These are phyloP conservation scores for Cardamine resedifolia DNA, from an alignment of 345 rosid genomes.

Conservation along the genomic window DNA sequence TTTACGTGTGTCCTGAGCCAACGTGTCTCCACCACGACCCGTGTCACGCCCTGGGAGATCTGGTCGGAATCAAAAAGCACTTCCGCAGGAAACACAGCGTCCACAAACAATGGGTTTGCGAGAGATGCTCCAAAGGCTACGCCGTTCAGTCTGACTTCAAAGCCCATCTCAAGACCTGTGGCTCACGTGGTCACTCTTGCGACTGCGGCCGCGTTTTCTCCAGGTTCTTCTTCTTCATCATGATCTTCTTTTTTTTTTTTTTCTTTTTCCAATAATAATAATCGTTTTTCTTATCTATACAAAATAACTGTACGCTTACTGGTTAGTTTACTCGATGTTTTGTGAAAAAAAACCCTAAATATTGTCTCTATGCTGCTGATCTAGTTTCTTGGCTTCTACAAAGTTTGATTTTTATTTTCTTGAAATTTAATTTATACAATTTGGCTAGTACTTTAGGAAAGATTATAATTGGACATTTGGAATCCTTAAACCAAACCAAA, in stretches of 20 bases:
- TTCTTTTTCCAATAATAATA: neutral
- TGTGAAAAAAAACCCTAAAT: constrained; percentile 19
- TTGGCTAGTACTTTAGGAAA: neutral
- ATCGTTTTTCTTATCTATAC: neutral
- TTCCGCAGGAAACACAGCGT: constrained; percentile 87
- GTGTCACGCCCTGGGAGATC: constrained; percentile 92
- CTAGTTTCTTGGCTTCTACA: neutral
- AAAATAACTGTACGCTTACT: neutral
- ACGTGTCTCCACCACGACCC: constrained; percentile 95
- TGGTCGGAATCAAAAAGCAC: constrained; percentile 97
- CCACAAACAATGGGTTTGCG: constrained; percentile 92
- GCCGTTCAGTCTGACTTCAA: constrained; percentile 97
- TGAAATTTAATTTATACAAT: neutral
- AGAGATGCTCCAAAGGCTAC: constrained; percentile 87
- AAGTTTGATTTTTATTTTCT: neutral
- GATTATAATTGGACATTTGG: neutral
- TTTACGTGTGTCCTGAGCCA: constrained; percentile 91
- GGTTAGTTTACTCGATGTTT: neutral
- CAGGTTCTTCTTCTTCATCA: constrained; percentile 46
- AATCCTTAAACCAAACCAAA: constrained; percentile 19
- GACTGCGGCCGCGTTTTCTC: constrained; percentile 98
- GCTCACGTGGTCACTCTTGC: constrained; percentile 95
- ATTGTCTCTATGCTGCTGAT: neutral
- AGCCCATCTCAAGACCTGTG: constrained; percentile 97
- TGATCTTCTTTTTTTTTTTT: neutral